Base-by-base conservation (phyloP, 83 land plant genomes). In the Picea abies region DNA sequence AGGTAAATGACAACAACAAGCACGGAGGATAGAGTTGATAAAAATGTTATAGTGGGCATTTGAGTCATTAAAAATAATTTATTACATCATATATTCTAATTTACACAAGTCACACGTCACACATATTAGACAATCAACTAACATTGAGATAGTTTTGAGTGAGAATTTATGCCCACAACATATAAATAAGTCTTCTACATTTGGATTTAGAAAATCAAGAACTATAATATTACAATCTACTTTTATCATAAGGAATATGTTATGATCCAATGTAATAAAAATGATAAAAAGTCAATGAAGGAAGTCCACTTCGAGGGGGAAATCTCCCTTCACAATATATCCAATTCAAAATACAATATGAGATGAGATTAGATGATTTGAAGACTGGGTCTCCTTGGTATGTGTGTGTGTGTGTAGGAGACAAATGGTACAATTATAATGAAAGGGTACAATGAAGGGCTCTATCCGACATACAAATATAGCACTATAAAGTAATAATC, bases 111-210 rank as follows among this genome's bases (percentile, higher is more conserved):
- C 23, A 56, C 32, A 29, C 32, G 19, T 25, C 23, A 56, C 32
- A 29, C 32, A n/a, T 85, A 94, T 95, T 95, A 94, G 94, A 69
- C 92, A 95, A 84, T 94, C 96, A 60, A 95, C 96, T 75, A 92
- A 71, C 96, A 92, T 94, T 71, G 92, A 78, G 56, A 94, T 95
- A 0, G 95, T 90, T 88, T 94, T 94, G 80, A 94, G 73, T 3
- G 96, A 92, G 32, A 94, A 92, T 80, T 85, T 94, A 79, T 91
- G 86, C 20, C 96, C 93, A 86, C 95, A 94, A 71, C 90, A 94
- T 19, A 90, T 87, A 85, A 94, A 92, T 52, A 94, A 83, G 68
- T 94, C 96, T 66, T 94, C 96, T 15, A 94, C 86, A 70, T 95
- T 94, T 17, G 96, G 96, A 8, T 95, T 95, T 77, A 94, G 85